These are phyloP conservation scores for Heterobasidion parviporum DNA, from an alignment of 1,284 basidiomycete genomes.

Conservation along the genomic window DNA sequence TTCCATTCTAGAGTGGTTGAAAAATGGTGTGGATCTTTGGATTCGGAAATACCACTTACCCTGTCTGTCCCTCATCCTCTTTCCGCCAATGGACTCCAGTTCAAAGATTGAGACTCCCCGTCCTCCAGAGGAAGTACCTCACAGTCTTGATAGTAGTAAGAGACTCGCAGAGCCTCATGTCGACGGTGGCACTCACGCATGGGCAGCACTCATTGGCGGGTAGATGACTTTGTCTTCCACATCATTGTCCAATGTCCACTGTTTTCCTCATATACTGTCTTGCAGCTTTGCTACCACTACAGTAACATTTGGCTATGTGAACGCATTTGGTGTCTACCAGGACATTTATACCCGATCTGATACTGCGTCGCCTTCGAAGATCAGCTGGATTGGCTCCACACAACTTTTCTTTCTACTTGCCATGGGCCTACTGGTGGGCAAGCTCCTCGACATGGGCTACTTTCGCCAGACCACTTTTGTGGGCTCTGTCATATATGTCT, in stretches of 20 bases:
- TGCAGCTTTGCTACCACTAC: neutral
- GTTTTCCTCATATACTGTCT: no score
- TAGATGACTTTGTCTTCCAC: neutral
- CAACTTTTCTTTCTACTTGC: constrained; percentile 24
- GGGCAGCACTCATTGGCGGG: neutral
- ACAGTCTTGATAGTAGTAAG: no score
- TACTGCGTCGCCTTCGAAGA: constrained; percentile 12
- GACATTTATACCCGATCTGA: constrained; percentile 13
- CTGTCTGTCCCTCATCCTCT: no score
- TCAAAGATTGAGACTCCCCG: no score
- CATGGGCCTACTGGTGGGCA: constrained; percentile 22
- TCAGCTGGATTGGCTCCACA: constrained; percentile 27
- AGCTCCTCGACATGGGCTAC: constrained; percentile 25
- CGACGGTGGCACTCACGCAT: neutral
- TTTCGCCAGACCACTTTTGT: constrained; percentile 19
- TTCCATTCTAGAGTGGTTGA: no score
- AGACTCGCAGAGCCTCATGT: no score
- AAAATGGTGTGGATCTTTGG: no score
- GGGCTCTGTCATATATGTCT: constrained; percentile 20
- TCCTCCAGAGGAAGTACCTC: no score
- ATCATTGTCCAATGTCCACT: neutral
- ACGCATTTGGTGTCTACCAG: constrained; percentile 15
- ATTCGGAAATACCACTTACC: no score
- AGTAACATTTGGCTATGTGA: constrained; percentile 1
- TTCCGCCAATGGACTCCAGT: no score